Base-by-base conservation (phyloP, 331 rosid genomes). In the Rosa hybrid region DNA sequence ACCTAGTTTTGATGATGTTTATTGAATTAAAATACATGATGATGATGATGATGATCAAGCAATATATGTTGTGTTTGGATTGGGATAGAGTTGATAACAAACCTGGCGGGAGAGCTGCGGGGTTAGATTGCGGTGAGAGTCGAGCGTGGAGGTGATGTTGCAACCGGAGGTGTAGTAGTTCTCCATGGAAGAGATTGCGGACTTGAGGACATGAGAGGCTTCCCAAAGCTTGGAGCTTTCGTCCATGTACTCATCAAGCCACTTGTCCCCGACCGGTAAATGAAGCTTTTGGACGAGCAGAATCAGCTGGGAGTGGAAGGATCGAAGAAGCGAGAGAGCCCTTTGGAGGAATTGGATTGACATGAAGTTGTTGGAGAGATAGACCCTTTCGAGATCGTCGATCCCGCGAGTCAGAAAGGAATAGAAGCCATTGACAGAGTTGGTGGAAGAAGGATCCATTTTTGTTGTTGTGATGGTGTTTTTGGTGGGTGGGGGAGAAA, bases 161-260 rank as follows among this genome's bases (percentile, higher is more conserved):
- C 81, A 79, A 21, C 96, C 91, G 34, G 99, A 87, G 51, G 99
- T 90, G 86, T 86, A 89, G 86, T 86, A 93, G 63, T 49, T 88
- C 51, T 96, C 99, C 86, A 96, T 89, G 64, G 91, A 92, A 3
- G 97, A 96, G 76, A 96, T 87, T 67, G 91, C 99, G 30, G 98
- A 89, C 91, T 96, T 96, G 69, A 96, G 92, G 75, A 96, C 97
- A 81, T 91, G 97, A 59, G 98, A 96, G 72, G 97, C 97, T 46
- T 96, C 98, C 99, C 99, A 96, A n/a, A 96, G 99, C 83, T 90
- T 96, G 23, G 98, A 88, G 73, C 98, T 96, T 81, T 96, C 98
- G 79, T 96, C 99, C 99, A 96, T 96, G 88, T 96, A 96, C 80
- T 96, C 99, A 80, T 96, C 98, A 17, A 96, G 94, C 99, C 99